These are phyloP conservation scores for Avena eriantha DNA, from an alignment of 176 grass and related monocot genomes.

Conservation along the genomic window DNA sequence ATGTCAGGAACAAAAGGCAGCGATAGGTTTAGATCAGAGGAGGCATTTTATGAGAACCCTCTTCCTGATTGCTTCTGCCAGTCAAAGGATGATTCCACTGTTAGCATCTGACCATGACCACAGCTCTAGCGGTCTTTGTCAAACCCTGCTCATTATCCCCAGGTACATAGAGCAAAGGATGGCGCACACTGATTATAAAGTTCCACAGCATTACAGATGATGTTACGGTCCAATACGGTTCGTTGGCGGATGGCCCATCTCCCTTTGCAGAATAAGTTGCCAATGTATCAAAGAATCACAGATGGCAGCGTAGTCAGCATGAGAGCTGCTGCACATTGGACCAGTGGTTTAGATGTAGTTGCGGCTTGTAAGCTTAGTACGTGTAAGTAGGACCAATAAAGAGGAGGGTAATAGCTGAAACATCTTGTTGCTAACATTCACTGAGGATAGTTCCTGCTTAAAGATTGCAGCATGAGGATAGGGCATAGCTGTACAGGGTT, in stretches of 20 bases:
- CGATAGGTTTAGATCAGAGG: slow-evolving; percentile 86
- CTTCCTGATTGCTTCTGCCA: slow-evolving; percentile 90
- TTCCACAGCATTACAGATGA: slow-evolving; percentile 1
- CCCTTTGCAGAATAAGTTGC: not conserved
- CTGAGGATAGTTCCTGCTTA: not conserved
- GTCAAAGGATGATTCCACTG: slow-evolving; percentile 17
- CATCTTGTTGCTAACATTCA: not conserved
- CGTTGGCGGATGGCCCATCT: not conserved
- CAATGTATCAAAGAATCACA: not conserved
- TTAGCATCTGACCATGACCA: slow-evolving; percentile 18
- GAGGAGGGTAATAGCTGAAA: not conserved
- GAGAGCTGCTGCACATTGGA: not conserved
- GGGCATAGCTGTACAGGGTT: not conserved
- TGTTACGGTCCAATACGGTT: not conserved
- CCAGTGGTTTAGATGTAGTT: slow-evolving; percentile 6
- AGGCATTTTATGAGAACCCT: slow-evolving; percentile 99
- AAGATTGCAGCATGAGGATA: not conserved
- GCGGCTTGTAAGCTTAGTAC: not conserved
- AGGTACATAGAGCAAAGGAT: slow-evolving; percentile 38
- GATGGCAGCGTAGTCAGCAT: not conserved
- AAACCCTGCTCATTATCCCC: not conserved
- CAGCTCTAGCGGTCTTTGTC: not conserved
- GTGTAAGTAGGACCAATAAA: slow-evolving; percentile 18
- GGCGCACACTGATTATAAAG: slow-evolving; percentile 6
- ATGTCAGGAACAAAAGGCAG: slow-evolving; percentile 80